Evolutionary conservation across 2,329 filamentous ascomycete species (phyloP).

Genomic region (Colletotrichum musae): DNA sequence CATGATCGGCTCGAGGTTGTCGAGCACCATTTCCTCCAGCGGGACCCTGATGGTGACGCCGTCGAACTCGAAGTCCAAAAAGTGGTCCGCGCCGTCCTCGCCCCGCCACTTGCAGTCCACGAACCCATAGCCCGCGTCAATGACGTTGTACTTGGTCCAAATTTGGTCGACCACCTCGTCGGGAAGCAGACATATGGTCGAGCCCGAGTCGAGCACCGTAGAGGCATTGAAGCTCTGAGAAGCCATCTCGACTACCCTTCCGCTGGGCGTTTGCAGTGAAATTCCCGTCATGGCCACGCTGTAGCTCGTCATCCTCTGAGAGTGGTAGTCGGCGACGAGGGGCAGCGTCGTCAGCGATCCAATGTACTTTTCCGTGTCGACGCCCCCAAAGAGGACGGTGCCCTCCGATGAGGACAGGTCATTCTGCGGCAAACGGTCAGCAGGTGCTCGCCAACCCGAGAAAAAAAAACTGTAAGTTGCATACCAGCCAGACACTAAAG

Average conservation of each 20-base stretch:
- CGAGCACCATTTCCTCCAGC: constrained; percentile 72
- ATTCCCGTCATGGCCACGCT: constrained; percentile 55
- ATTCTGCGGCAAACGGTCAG: constrained; percentile 53
- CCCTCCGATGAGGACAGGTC: constrained; percentile 69
- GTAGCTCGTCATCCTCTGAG: constrained; percentile 56
- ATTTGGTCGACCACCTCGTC: constrained; percentile 66
- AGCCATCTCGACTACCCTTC: constrained; percentile 50
- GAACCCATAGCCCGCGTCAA: constrained; percentile 68
- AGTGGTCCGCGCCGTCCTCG: constrained; percentile 50
- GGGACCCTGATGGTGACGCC: constrained; percentile 66
- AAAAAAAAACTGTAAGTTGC: constrained; percentile 11
- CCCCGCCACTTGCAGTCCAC: constrained; percentile 68
- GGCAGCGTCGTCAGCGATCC: constrained; percentile 77
- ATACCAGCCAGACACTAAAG: constrained; percentile 77
- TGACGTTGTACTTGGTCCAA: constrained; percentile 70
- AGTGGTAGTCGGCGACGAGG: constrained; percentile 49
- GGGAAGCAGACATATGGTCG: constrained; percentile 77
- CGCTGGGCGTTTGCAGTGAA: constrained; percentile 49
- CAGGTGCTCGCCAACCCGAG: no score
- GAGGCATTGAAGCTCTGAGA: constrained; percentile 56
- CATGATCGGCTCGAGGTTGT: constrained; percentile 45
- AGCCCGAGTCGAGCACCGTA: constrained; percentile 80
- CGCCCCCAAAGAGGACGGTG: constrained; percentile 81
- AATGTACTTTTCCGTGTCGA: constrained; percentile 76
- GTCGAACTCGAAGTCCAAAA: constrained; percentile 56